Conservation (phyloP, 2,329 filamentous ascomycete genomes). For the Neodidymelliopsis sp. region DNA sequence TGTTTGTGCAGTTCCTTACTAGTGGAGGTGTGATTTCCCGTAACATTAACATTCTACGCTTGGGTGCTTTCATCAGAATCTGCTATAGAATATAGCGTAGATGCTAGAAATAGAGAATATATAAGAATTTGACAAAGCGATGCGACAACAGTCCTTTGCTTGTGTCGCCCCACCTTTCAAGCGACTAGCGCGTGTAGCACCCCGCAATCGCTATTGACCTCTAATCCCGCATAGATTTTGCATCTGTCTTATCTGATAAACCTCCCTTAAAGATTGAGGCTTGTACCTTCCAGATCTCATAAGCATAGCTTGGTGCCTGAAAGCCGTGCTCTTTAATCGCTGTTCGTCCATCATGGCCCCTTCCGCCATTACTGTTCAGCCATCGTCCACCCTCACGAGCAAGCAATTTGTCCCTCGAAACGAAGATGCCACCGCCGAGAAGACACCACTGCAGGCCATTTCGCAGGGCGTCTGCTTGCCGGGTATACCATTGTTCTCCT, state of each 20-base stretch:
- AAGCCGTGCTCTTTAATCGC: not conserved
- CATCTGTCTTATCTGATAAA: not conserved
- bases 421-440: slow-evolving; percentile 33
- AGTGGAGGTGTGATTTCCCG: too few relatives aligned
- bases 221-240: not conserved
- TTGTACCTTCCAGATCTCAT: too few relatives aligned
- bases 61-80: too few relatives aligned
- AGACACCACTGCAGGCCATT: slow-evolving; percentile 52
- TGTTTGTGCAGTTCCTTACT: too few relatives aligned
- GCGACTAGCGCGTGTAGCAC: not conserved
- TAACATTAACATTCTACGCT: too few relatives aligned
- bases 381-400: slow-evolving; percentile 7
- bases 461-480: slow-evolving; percentile 57
- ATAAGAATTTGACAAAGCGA: too few relatives aligned
- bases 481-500: slow-evolving; percentile 64
- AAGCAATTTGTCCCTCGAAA: slow-evolving; percentile 32
- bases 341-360: slow-evolving; percentile 38
- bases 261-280: not conserved
- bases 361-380: slow-evolving; percentile 33
- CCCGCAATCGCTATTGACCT: not conserved
- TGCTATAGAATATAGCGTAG: too few relatives aligned
- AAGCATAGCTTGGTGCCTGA: not conserved
- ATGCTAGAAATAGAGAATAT: too few relatives aligned
- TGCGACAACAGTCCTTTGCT: too few relatives aligned
- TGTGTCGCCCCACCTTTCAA: not conserved